Conservation (phyloP, 495 filamentous ascomycete species). For the Penicillium crystallinum region DNA sequence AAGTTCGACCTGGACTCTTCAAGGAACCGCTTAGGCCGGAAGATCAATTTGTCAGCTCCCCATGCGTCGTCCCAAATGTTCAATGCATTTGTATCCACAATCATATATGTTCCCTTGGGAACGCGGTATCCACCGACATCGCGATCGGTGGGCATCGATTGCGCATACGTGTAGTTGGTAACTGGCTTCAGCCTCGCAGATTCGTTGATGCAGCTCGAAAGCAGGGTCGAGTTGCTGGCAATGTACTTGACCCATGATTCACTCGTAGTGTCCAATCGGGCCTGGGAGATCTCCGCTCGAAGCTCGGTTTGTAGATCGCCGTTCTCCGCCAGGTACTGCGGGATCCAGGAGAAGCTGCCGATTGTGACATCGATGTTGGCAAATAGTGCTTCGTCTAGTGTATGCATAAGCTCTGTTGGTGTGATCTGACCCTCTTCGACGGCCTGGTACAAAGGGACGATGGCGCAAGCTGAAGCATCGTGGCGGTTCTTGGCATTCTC, state of each 20-base stretch:
- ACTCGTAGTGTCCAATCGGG: not conserved
- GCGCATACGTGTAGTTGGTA: constrained; percentile 31
- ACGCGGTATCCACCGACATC: constrained; percentile 20
- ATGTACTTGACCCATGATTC: not conserved
- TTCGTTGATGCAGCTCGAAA: constrained; percentile 27
- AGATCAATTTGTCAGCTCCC: constrained; percentile 21
- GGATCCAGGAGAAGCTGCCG: constrained; percentile 31
- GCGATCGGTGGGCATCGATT: constrained; percentile 26
- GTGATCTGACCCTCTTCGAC: not conserved
- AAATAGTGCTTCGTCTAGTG: constrained; percentile 40
- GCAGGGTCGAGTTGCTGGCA: constrained; percentile 10
- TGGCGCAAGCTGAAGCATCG: not conserved
- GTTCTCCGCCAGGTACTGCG: constrained; percentile 33
- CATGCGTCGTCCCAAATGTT: constrained; percentile 35
- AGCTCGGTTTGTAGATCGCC: constrained; percentile 12
- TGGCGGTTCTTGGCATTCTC: not conserved
- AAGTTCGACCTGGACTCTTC: constrained; percentile 2
- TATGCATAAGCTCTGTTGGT: constrained; percentile 26
- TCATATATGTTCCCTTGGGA: constrained; percentile 24
- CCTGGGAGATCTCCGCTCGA: not conserved
- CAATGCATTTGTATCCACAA: constrained; percentile 37
- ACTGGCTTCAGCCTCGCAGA: constrained; percentile 28
- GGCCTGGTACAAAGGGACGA: not conserved
- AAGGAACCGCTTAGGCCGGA: constrained; percentile 24
- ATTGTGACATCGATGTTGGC: constrained; percentile 44